A percentile compares a stretch with the other conserved stretches of the same genome.
These are phyloP conservation scores for Aspergillus unguis DNA, from an alignment of 2,329 filamentous ascomycete species.

Conservation along the genomic window DNA sequence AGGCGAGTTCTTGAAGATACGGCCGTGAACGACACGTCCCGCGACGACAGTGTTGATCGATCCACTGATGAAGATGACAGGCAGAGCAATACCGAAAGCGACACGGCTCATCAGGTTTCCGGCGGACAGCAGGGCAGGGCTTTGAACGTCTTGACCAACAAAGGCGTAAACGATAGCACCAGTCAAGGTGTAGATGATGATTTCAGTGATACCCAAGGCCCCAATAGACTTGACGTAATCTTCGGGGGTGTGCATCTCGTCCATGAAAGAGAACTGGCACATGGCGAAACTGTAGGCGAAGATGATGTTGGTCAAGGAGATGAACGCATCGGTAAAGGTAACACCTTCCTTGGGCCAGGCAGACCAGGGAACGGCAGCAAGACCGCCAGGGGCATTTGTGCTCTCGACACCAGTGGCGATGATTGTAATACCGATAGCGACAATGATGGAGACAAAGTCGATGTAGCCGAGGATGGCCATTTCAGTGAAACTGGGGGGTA, in stretches of 20 bases:
- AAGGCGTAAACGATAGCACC: slow-evolving; percentile 32
- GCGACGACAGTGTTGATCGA: slow-evolving; percentile 36
- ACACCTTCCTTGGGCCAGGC: slow-evolving; percentile 28
- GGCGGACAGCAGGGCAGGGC: slow-evolving; percentile 33
- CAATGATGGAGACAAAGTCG: slow-evolving; percentile 35
- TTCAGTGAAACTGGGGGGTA: slow-evolving; percentile 37
- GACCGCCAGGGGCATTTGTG: slow-evolving; percentile 22
- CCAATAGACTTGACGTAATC: slow-evolving; percentile 27
- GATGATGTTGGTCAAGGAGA: slow-evolving; percentile 36
- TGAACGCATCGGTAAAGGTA: slow-evolving; percentile 34
- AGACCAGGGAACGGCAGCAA: slow-evolving; percentile 28
- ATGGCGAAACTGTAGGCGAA: slow-evolving; percentile 45
- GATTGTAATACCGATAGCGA: slow-evolving; percentile 37
- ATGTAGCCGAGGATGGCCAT: slow-evolving; percentile 39
- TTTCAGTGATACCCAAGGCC: slow-evolving; percentile 20
- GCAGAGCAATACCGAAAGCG: slow-evolving; percentile 34
- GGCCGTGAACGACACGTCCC: slow-evolving; percentile 34
- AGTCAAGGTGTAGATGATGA: slow-evolving; percentile 25
- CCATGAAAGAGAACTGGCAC: slow-evolving; percentile 28
- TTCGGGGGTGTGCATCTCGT: slow-evolving; percentile 25
- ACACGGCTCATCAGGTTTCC: slow-evolving; percentile 26
- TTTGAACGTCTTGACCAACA: slow-evolving; percentile 30
- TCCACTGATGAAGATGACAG: slow-evolving; percentile 38
- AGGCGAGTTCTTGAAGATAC: slow-evolving; percentile 31
- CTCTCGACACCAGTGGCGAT: slow-evolving; percentile 33